Evolutionary conservation across 2,329 filamentous ascomycete species (phyloP), one percentile per base, ranked within the genome.

Genomic region (Diaporthe vaccinii): DNA sequence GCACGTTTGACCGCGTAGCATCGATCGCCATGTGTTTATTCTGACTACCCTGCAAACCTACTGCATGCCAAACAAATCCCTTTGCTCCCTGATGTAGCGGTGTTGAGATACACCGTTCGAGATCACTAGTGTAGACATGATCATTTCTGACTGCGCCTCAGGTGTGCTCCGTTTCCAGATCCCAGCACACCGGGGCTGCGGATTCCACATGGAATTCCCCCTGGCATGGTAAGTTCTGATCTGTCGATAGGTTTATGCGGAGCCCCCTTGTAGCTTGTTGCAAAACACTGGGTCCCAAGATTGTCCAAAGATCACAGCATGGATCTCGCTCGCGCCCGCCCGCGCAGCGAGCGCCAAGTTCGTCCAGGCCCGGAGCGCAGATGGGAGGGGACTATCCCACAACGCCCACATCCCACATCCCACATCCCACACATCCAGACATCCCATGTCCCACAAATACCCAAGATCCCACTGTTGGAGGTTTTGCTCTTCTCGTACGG

Each of bases 241-340:
- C 65, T 68, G 65, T 53, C 65, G 65, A 68, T 53, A 15, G 8
- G 14, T 17, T 17, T 17, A 28, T 28, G 65, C 41, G 65, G 65
- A 39, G 8, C 31, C 8, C 22, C 1, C 4, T 15, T 15, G 20
- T 17, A 51, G n/a, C 20, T 53, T 36, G 44, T 49, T 36, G 57
- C 34, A 17, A 65, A 31, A 67, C 22, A 44, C 25, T 17, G 59
- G n/a, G 25, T 14, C 34, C 44, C 44, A 49, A 49, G 41, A 25
- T 28, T 28, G 51, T 25, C 44, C 28, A 36, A 17, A 67, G 44
- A 68, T 36, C 44, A 67, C 15, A n/a, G 44, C 31, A 68, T 68
- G 62, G 31, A 28, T 53, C 46, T 14, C 65, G 65, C 65, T 39
- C 65, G 49, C 65, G 65, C 34, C 65, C 65, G 46, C 49, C 65